These are phyloP conservation scores for Coelastrella sp. DNA, from an alignment of 139 green algal species.

Conservation along the genomic window DNA sequence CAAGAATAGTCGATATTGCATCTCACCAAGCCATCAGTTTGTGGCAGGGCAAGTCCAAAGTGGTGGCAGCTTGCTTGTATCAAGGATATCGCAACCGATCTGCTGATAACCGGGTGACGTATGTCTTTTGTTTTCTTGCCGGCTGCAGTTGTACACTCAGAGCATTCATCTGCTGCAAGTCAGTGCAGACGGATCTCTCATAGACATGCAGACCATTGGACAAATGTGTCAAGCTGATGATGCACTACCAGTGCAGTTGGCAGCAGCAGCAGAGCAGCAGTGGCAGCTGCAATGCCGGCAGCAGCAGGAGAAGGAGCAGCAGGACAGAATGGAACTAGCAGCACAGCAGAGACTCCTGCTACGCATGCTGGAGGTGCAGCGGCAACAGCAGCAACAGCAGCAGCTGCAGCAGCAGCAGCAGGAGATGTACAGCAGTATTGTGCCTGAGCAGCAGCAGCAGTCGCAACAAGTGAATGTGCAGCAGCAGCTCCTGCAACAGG, in stretches of 20 bases:
- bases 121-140: no score
- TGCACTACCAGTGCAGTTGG: neutral
- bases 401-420: neutral
- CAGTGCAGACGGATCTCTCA: constrained; percentile 3
- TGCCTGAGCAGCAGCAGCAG: neutral
- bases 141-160: constrained; percentile 20
- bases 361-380: neutral
- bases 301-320: constrained; percentile 26
- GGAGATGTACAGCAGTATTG: neutral
- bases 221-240: constrained; percentile 28
- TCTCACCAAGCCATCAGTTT: neutral
- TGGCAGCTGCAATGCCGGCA: constrained; percentile 19
- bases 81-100: no score
- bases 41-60: no score
- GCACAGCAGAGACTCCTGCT: neutral
- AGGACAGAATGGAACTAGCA: neutral
- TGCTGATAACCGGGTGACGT: no score
- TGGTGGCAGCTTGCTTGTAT: no score
- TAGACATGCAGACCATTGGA: constrained; percentile 24
- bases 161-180: constrained; percentile 43
- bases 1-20: no score
- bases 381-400: constrained; percentile 15
- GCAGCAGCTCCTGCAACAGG: constrained; percentile 19
- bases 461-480: neutral
- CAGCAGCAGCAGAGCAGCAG: constrained; percentile 46